Conservation (phyloP, 306 rosid species). For the Acacia confusa region DNA sequence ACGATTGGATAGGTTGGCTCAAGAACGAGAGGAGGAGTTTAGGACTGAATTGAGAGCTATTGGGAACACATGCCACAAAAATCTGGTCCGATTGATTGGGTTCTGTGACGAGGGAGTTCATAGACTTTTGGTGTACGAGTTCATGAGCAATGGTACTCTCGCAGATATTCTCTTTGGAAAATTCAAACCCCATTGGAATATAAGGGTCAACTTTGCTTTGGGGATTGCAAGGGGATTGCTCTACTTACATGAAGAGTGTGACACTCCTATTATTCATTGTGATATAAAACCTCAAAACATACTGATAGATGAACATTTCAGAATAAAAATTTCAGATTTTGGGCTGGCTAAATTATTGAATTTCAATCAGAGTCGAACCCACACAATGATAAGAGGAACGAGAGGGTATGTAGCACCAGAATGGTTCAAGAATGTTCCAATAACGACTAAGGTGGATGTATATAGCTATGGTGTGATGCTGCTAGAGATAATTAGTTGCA, state of each 20-base stretch:
- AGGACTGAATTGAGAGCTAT: constrained; percentile 43
- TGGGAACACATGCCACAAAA: constrained; percentile 46
- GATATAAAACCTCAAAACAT: constrained; percentile 48
- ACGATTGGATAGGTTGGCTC: constrained; percentile 43
- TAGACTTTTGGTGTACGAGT: constrained; percentile 43
- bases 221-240: constrained; percentile 47
- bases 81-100: constrained; percentile 44
- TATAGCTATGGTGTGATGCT: not conserved
- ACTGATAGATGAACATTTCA: not conserved
- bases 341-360: not conserved
- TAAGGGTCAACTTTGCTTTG: constrained; percentile 37
- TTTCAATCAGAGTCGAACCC: not conserved
- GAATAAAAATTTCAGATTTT: not conserved
- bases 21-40: constrained; percentile 46
- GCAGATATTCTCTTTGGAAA: constrained; percentile 41
- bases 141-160: constrained; percentile 41
- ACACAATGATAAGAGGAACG: not conserved
- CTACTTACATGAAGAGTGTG: constrained; percentile 54
- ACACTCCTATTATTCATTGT: constrained; percentile 45
- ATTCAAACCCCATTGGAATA: constrained; percentile 36
- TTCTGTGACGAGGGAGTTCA: constrained; percentile 47
- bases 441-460: not conserved
- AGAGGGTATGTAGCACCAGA: not conserved
- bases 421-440: not conserved
- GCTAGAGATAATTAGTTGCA: not conserved